Evolutionary conservation across 2,329 filamentous ascomycete species (phyloP).

Genomic region (Raffaelea arxii): DNA sequence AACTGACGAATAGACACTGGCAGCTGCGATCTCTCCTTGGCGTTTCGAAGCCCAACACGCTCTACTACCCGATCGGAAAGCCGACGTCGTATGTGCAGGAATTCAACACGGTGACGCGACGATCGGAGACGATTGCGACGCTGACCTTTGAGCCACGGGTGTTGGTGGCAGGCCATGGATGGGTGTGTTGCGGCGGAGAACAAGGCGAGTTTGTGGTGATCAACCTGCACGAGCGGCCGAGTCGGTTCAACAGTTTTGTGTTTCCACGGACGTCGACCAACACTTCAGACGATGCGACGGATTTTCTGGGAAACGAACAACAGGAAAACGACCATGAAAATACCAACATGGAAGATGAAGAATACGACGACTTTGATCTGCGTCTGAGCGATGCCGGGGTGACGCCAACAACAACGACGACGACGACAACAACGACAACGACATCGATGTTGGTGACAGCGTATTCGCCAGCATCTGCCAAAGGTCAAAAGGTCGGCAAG

Average conservation of each 20-base stretch:
- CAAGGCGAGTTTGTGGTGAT: constrained; percentile 81
- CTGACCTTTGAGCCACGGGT: constrained; percentile 72
- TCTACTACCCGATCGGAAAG: constrained; percentile 76
- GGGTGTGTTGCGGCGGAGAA: constrained; percentile 85
- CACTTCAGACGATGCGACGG: too few relatives aligned
- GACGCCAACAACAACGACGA: constrained; percentile 6
- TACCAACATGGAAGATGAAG: constrained; percentile 9
- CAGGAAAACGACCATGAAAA: constrained; percentile 16
- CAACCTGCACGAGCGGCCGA: constrained; percentile 42
- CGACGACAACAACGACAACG: background rate
- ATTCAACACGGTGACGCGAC: constrained; percentile 58
- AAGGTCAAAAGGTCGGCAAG: constrained; percentile 44
- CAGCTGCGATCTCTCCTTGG: constrained; percentile 86
- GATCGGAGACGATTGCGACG: constrained; percentile 62
- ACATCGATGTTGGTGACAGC: constrained; percentile 2
- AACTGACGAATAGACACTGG: constrained; percentile 53
- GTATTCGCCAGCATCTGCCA: constrained; percentile 17
- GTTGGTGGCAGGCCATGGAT: constrained; percentile 75
- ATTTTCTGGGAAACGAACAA: too few relatives aligned
- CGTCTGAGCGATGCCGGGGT: background rate
- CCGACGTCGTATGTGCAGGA: constrained; percentile 57
- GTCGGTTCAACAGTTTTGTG: too few relatives aligned
- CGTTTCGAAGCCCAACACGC: constrained; percentile 61
- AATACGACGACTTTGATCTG: constrained; percentile 10
- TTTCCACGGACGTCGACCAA: too few relatives aligned